phyloP scores from a whole-genome alignment of 805 yeast genomes.

The Metschnikowia kunwiensis region DNA sequence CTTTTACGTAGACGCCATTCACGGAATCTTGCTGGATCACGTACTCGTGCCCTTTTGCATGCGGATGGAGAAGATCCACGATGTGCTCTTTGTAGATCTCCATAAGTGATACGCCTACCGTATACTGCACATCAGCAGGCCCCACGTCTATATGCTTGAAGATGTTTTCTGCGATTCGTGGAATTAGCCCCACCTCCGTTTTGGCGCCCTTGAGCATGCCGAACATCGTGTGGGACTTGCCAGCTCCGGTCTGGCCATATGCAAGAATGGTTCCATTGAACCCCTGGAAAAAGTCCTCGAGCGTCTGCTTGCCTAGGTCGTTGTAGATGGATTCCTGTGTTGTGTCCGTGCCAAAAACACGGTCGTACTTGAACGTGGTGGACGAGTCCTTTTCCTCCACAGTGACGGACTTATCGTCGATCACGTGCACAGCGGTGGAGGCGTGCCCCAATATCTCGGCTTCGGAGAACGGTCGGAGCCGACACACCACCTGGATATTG shows the following conservation, averaged over 20 bases:
- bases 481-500: slow-evolving; percentile 64
- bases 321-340: slow-evolving; percentile 59
- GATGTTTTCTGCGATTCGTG: slow-evolving; percentile 64
- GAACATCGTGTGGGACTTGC: slow-evolving; percentile 76
- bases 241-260: slow-evolving; percentile 78
- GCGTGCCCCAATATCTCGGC: slow-evolving; percentile 27
- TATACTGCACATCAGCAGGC: slow-evolving; percentile 54
- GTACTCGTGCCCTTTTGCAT: slow-evolving; percentile 29
- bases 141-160: slow-evolving; percentile 52
- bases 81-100: slow-evolving; percentile 81
- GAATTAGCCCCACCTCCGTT: slow-evolving; percentile 58
- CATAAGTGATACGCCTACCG: slow-evolving; percentile 68
- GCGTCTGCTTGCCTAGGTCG: slow-evolving; percentile 56
- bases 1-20: slow-evolving; percentile 68
- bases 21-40: slow-evolving; percentile 60
- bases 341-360: slow-evolving; percentile 51
- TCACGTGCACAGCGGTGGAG: slow-evolving; percentile 15
- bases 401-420: slow-evolving; percentile 26
- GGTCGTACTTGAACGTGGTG: slow-evolving; percentile 57
- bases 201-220: slow-evolving; percentile 35
- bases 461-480: slow-evolving; percentile 60
- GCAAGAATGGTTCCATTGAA: slow-evolving; percentile 75
- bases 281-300: slow-evolving; percentile 70
- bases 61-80: slow-evolving; percentile 57
- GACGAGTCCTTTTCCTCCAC: slow-evolving; percentile 27